These are phyloP conservation scores for Stephanodiscus triporus DNA, from an alignment of 108 stramenopile species.

Conservation along the genomic window DNA sequence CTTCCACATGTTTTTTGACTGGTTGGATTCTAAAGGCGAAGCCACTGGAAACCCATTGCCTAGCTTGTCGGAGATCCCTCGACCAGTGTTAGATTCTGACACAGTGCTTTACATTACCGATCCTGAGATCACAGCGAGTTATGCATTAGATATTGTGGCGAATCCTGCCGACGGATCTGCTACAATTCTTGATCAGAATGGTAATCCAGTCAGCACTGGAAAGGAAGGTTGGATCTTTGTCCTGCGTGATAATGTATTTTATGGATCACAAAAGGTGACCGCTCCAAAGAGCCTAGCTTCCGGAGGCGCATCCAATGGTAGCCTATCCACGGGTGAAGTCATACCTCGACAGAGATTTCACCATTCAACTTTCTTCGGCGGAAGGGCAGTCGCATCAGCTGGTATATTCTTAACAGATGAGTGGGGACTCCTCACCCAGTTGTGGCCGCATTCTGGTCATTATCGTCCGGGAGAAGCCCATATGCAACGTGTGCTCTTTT, in stretches of 20 bases:
- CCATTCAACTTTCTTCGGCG: conserved; percentile 92
- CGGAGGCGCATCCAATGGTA: conserved; percentile 1
- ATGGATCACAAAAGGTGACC: conserved; percentile 88
- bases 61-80: conserved; percentile 71
- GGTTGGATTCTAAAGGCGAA: conserved; percentile 87
- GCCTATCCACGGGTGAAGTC: conserved; percentile 20
- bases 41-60: conserved; percentile 68
- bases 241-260: conserved; percentile 77
- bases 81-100: conserved; percentile 78
- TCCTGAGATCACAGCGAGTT: conserved; percentile 60
- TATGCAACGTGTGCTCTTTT: conserved; percentile 84
- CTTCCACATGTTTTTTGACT: conserved; percentile 84
- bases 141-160: conserved; percentile 58
- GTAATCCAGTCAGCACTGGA: conserved; percentile 71
- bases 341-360: conserved; percentile 83
- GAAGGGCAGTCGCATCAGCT: conserved; percentile 90
- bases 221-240: conserved; percentile 93
- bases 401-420: conserved; percentile 91
- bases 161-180: conserved; percentile 57
- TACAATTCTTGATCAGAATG: conserved; percentile 53
- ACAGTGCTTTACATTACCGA: conserved; percentile 82
- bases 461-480: conserved; percentile 90
- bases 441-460: conserved; percentile 94
- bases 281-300: conserved; percentile 29
- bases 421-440: conserved; percentile 70